These are phyloP conservation scores for Candida ascalaphidarum DNA, from an alignment of 805 yeast species.

Conservation along the genomic window DNA sequence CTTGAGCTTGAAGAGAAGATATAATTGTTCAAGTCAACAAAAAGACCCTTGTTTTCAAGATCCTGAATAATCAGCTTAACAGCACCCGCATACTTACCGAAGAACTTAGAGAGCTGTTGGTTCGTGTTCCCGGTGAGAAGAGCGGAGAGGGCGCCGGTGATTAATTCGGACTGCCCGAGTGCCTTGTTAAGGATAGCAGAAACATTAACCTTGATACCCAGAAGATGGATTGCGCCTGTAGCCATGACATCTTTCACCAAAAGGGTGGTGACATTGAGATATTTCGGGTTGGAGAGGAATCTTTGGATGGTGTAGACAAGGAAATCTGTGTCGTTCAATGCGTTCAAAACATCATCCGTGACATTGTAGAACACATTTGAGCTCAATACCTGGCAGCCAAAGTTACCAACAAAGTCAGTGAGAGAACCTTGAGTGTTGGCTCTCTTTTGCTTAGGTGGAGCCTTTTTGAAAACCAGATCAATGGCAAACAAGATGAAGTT, in stretches of 20 bases:
- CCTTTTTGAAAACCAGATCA: slow-evolving; percentile 10
- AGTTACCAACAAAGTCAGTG: slow-evolving; percentile 18
- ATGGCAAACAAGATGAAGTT: slow-evolving; percentile 13
- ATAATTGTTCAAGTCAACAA: slow-evolving; percentile 26
- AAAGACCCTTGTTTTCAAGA: slow-evolving; percentile 27
- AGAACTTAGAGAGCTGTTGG: slow-evolving; percentile 2
- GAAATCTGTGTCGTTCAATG: slow-evolving; percentile 34
- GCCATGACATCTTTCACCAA: slow-evolving; percentile 18
- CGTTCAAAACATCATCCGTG: slow-evolving; percentile 19
- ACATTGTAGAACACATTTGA: slow-evolving; percentile 17
- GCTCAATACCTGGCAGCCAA: slow-evolving; percentile 16
- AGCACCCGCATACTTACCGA: slow-evolving; percentile 22
- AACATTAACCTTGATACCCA: slow-evolving; percentile 15
- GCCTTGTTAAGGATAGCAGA: slow-evolving; percentile 14
- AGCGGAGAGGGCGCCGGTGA: slow-evolving; percentile 12
- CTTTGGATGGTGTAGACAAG: slow-evolving; percentile 28
- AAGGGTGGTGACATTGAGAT: slow-evolving; percentile 26
- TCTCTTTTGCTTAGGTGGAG: no score
- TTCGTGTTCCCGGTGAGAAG: slow-evolving; percentile 14
- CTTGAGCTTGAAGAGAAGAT: slow-evolving; percentile 18
- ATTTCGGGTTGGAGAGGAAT: slow-evolving; percentile 23
- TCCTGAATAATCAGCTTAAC: slow-evolving; percentile 19
- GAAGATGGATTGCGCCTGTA: slow-evolving; percentile 18
- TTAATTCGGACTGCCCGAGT: slow-evolving; percentile 14
- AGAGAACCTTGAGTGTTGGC: slow-evolving; percentile 13